phyloP scores from a whole-genome alignment of 768 basidiomycete species.

The Serendipita sp. region DNA sequence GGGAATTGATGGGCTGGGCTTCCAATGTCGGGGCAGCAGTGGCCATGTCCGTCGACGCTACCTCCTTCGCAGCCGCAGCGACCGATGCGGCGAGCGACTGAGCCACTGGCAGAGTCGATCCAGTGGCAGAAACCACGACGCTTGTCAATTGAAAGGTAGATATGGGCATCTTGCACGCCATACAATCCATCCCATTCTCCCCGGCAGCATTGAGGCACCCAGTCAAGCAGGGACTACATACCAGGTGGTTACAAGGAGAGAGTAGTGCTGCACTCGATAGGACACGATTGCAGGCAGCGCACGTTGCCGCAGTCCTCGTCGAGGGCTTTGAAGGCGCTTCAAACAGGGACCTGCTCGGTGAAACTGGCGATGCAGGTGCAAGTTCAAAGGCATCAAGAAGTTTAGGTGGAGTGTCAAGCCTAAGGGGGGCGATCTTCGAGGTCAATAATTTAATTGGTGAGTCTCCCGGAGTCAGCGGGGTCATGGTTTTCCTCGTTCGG shows the following conservation, averaged over 20 bases:
- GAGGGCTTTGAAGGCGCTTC: background rate
- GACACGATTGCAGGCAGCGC: background rate
- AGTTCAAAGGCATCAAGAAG: background rate
- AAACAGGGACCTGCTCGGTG: background rate
- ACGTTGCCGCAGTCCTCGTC: background rate
- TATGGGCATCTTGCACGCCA: slow-evolving; percentile 57
- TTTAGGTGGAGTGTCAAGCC: background rate
- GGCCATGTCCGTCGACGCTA: background rate
- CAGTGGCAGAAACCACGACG: slow-evolving; percentile 5
- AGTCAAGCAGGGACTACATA: slow-evolving; percentile 70
- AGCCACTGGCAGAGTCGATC: background rate
- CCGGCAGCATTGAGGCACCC: slow-evolving; percentile 80
- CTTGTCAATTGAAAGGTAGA: slow-evolving; percentile 38
- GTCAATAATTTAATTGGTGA: background rate
- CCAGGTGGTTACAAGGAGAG: slow-evolving; percentile 55
- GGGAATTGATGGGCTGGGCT: background rate
- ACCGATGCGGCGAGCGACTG: slow-evolving; percentile 1
- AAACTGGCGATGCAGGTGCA: background rate
- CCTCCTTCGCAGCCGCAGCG: slow-evolving; percentile 17
- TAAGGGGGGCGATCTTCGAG: background rate
- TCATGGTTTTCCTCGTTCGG: background rate
- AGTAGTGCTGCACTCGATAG: slow-evolving; percentile 20
- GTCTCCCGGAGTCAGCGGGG: background rate
- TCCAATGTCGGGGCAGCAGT: background rate
- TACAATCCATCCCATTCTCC: slow-evolving; percentile 76